phyloP scores from a whole-genome alignment of 129 eudicot genomes.

The Solidago caesia region DNA sequence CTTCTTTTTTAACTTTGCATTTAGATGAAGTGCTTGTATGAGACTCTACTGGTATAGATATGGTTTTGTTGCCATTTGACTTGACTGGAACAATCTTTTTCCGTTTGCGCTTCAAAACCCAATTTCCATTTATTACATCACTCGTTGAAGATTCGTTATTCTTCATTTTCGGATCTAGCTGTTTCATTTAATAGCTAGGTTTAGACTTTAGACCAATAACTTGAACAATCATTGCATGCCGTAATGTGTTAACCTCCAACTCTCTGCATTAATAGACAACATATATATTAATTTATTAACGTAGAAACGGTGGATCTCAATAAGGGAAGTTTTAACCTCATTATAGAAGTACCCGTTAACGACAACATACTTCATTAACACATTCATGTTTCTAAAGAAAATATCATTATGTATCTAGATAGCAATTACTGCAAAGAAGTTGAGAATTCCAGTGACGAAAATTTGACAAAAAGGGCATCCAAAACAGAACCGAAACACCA shows the following conservation, averaged over 20 bases:
- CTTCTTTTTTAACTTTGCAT: constrained; percentile 32
- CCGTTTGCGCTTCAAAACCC: constrained; percentile 83
- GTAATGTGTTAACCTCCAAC: constrained; percentile 22
- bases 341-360: neutral
- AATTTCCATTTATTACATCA: constrained; percentile 59
- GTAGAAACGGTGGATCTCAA: neutral
- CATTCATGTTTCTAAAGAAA: neutral
- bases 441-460: neutral
- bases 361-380: neutral
- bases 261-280: constrained; percentile 17
- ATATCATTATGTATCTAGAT: neutral
- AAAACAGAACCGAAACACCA: neutral
- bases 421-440: neutral
- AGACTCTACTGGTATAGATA: constrained; percentile 40
- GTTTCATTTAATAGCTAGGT: constrained; percentile 16
- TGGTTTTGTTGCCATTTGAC: constrained; percentile 41
- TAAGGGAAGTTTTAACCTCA: constrained; percentile 1
- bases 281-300: neutral
- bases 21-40: constrained; percentile 38
- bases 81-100: constrained; percentile 53
- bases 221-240: constrained; percentile 20
- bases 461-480: neutral
- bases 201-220: neutral
- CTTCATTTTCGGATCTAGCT: constrained; percentile 50
- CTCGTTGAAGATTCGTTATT: constrained; percentile 49